These are phyloP conservation scores for Olyra latifolia DNA, from an alignment of 176 grass and related monocot species.

Conservation along the genomic window DNA sequence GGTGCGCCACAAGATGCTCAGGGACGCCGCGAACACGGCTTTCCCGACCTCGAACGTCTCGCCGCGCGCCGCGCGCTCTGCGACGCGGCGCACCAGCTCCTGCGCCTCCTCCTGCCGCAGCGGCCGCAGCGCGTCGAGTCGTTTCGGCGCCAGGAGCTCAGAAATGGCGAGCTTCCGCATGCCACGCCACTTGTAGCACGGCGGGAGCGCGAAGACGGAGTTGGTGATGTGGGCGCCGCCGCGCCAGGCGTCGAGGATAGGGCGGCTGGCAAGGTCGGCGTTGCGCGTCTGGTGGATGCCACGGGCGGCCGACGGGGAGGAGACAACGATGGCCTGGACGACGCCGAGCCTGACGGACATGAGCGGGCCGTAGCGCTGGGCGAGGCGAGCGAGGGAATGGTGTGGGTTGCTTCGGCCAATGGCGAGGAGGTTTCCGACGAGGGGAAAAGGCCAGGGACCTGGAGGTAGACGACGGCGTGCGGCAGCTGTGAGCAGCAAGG, in stretches of 20 bases:
- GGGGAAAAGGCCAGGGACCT: not conserved
- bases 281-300: not conserved
- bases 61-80: not conserved
- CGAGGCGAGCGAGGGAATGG: not conserved
- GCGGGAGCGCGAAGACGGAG: not conserved
- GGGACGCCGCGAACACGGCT: not conserved
- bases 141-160: not conserved
- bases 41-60: not conserved
- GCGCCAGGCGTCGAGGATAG: not conserved
- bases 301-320: not conserved
- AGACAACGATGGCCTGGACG: not conserved
- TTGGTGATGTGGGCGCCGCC: not conserved
- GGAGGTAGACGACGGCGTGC: not conserved
- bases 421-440: constrained; percentile 10
- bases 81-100: not conserved
- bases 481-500: not conserved
- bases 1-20: constrained; percentile 22
- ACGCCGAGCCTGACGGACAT: not conserved
- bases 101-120: not conserved
- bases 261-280: not conserved
- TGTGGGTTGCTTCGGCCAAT: not conserved
- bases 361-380: not conserved
- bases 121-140: not conserved
- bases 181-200: not conserved
- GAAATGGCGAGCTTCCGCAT: not conserved